Evolutionary conservation across 129 eudicot genomes (phyloP), one percentile per base, ranked within the genome.

Genomic region (Glebionis coronaria): DNA sequence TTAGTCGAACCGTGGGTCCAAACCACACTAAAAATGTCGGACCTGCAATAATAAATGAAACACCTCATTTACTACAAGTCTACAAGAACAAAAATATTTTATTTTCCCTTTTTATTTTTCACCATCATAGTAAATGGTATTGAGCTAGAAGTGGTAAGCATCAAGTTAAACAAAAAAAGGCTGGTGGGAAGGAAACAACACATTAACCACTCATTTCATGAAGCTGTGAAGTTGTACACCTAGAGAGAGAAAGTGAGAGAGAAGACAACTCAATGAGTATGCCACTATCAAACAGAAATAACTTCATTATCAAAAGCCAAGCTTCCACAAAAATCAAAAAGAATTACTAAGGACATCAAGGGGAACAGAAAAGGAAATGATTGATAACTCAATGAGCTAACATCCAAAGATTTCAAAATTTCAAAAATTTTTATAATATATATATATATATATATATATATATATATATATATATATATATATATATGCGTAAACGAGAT

Each of bases 1-100:
- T 86, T 4, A 92, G 76, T 0, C 98, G 85, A 55, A 77, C 79
- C 5, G 96, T 92, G n/a, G 96, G 87, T 44, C 98, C 98, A 68
- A 92, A 92, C 98, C 98, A 92, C 47, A 92, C 83, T 14, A 92
- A 61, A 84, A 92, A 92, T 27, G 90, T 92, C 49, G 95, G 80
- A 51, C 98, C 98, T 91, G 71, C 25, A 50, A 29, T 49, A 35
- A 42, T 31, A 38, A 67, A 47, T 27, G 5, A 68, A 67, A 47
- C 52, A 4, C 12, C 55, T 72, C 46, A 73, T 38, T 73, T 64
- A 56, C 44, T 46, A 74, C 29, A 29, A 53, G 42, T n/a, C n/a
- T n/a, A n/a, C n/a, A n/a, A n/a, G n/a, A n/a, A 70, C 16, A 70
- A 16, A 7, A 15, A 9, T 47, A 14, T 11, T 31, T 27, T 10